Conservation (phyloP, 805 yeast genomes). For the Pichia nanzhaoensis region DNA sequence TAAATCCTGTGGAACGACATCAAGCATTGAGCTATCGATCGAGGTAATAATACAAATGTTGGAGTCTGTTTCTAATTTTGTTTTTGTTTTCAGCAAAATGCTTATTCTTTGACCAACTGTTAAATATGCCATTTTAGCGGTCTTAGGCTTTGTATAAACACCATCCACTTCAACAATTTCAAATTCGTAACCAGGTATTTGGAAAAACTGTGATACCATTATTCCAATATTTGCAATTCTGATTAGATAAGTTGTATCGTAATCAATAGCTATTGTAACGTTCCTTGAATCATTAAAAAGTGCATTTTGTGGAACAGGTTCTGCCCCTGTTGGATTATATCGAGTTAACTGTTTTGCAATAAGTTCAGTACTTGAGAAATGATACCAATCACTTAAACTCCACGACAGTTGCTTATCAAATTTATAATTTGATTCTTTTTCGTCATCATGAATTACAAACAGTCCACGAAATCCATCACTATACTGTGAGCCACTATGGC, state of each 20-base stretch:
- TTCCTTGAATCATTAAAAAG: slow-evolving; percentile 61
- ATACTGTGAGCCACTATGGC: slow-evolving; percentile 71
- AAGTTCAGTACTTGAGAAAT: slow-evolving; percentile 42
- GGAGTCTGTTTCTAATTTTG: slow-evolving; percentile 26
- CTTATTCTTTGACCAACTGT: slow-evolving; percentile 81
- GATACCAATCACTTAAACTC: slow-evolving; percentile 60
- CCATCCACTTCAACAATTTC: slow-evolving; percentile 75
- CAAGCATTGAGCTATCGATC: slow-evolving; percentile 64
- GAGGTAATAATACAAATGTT: slow-evolving; percentile 58
- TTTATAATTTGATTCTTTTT: slow-evolving; percentile 40
- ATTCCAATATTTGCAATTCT: slow-evolving; percentile 63
- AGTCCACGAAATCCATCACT: slow-evolving; percentile 73
- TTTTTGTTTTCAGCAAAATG: slow-evolving; percentile 55
- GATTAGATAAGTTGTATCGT: slow-evolving; percentile 55
- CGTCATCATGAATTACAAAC: slow-evolving; percentile 54
- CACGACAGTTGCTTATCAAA: slow-evolving; percentile 58
- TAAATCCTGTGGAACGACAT: slow-evolving; percentile 54
- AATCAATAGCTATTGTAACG: slow-evolving; percentile 46
- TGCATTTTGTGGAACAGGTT: slow-evolving; percentile 66
- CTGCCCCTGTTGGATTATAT: slow-evolving; percentile 81
- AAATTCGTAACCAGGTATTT: slow-evolving; percentile 64
- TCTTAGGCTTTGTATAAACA: slow-evolving; percentile 51
- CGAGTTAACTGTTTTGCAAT: slow-evolving; percentile 45
- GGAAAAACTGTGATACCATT: slow-evolving; percentile 66
- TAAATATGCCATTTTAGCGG: slow-evolving; percentile 49